phyloP scores from a whole-genome alignment of 176 grass and related monocot genomes.

The Secale cereale region DNA sequence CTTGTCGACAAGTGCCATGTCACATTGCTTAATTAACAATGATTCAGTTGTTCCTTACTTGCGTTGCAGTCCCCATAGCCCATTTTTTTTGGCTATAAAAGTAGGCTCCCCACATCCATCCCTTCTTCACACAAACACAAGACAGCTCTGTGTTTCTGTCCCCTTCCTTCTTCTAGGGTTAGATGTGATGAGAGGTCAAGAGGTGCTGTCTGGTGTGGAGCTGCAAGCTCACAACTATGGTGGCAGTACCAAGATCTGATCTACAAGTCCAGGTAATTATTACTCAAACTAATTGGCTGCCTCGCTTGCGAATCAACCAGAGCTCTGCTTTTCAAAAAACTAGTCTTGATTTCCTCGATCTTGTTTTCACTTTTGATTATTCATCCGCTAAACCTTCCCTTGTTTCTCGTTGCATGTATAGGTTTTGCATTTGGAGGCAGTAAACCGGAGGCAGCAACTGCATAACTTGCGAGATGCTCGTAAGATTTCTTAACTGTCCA shows the following conservation, averaged over 20 bases:
- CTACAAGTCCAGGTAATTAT: constrained; percentile 22
- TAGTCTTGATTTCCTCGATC: constrained; percentile 4
- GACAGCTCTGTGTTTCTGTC: background rate
- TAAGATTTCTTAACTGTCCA: constrained; percentile 15
- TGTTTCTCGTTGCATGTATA: background rate
- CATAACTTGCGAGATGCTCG: constrained; percentile 54
- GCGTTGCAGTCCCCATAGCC: background rate
- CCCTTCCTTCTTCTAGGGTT: constrained; percentile 18
- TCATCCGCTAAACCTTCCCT: background rate
- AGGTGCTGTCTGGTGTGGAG: background rate
- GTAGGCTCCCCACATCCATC: background rate
- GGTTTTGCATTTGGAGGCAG: constrained; percentile 41
- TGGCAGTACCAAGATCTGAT: constrained; percentile 27
- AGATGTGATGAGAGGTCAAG: constrained; percentile 1
- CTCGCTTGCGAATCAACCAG: background rate
- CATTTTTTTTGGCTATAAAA: constrained; percentile 25
- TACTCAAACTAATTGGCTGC: background rate
- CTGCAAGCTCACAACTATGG: background rate
- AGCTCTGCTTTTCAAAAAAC: background rate
- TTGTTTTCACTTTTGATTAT: background rate
- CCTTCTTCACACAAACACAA: constrained; percentile 9
- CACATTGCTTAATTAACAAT: constrained; percentile 28
- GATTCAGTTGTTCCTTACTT: background rate
- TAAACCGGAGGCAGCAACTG: constrained; percentile 57
- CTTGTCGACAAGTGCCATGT: background rate